A percentile compares a stretch with the other conserved stretches of the same genome.
Evolutionary conservation across 208 protist genomes (phyloP).

Genomic region (Crithidia acanthocephali): DNA sequence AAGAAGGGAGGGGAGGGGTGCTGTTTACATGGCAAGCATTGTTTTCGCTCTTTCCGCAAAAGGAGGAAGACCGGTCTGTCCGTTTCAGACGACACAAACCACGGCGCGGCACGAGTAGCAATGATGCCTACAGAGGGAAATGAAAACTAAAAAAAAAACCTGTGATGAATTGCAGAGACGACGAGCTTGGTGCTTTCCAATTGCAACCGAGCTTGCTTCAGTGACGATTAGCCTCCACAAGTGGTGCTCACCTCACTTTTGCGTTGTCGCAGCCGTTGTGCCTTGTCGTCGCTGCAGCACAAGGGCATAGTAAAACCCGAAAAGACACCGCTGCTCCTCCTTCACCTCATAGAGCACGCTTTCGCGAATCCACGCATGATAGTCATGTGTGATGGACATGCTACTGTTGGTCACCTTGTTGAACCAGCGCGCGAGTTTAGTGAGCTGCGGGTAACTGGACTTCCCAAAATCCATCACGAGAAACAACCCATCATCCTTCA

Average conservation of each 20-base stretch:
- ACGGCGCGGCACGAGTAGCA: too few relatives aligned
- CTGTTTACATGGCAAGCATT: too few relatives aligned
- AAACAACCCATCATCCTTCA: slow-evolving; percentile 61
- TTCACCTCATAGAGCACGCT: slow-evolving; percentile 65
- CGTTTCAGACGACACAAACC: too few relatives aligned
- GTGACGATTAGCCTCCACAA: too few relatives aligned
- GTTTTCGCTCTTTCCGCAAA: too few relatives aligned
- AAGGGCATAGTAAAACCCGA: slow-evolving; percentile 79
- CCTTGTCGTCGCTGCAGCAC: slow-evolving; percentile 32
- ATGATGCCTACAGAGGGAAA: too few relatives aligned
- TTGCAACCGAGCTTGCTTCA: not conserved
- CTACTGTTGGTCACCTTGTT: slow-evolving; percentile 60
- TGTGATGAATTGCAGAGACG: too few relatives aligned
- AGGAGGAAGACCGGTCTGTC: too few relatives aligned
- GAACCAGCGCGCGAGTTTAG: slow-evolving; percentile 52
- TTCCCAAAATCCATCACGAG: slow-evolving; percentile 87
- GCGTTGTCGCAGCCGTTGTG: not conserved
- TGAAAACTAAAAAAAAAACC: too few relatives aligned
- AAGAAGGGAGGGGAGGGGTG: too few relatives aligned
- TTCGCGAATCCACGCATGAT: slow-evolving; percentile 77
- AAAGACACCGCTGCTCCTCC: slow-evolving; percentile 55
- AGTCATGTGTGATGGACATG: slow-evolving; percentile 80
- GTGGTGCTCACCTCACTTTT: not conserved
- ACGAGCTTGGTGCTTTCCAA: too few relatives aligned
- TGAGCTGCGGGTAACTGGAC: slow-evolving; percentile 40